Evolutionary conservation across 2,329 filamentous ascomycete species (phyloP).

Genomic region (Hypoxylon sp.): DNA sequence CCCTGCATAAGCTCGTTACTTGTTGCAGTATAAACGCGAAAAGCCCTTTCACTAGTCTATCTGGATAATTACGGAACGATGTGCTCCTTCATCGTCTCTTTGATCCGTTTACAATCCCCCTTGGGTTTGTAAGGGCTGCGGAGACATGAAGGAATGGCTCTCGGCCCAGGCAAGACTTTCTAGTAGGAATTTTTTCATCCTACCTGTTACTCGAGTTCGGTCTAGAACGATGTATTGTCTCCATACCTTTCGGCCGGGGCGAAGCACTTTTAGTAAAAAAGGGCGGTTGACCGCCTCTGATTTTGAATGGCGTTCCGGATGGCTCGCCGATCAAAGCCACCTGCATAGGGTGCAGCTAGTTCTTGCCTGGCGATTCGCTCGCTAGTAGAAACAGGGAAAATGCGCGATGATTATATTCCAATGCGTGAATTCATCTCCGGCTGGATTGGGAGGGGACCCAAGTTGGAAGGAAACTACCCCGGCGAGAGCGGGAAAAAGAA

Average conservation of each 20-base stretch:
- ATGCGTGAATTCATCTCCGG: slow-evolving; percentile 33
- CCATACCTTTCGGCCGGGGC: slow-evolving; percentile 17
- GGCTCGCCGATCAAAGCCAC: slow-evolving; percentile 44
- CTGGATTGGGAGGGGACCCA: slow-evolving; percentile 17
- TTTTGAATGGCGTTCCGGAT: slow-evolving; percentile 38
- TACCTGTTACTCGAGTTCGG: not conserved
- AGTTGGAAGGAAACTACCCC: slow-evolving; percentile 21
- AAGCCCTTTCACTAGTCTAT: not conserved
- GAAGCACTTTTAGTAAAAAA: slow-evolving; percentile 21
- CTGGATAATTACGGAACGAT: not conserved
- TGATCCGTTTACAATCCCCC: not conserved
- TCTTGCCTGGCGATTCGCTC: slow-evolving; percentile 12
- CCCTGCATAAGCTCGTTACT: not conserved
- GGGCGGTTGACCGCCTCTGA: slow-evolving; percentile 30
- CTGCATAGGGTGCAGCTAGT: slow-evolving; percentile 33
- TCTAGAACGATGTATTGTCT: slow-evolving; percentile 27
- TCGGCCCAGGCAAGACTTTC: not conserved
- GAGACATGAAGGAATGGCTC: not conserved
- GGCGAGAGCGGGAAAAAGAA: slow-evolving; percentile 38
- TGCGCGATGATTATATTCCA: slow-evolving; percentile 20
- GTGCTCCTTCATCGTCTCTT: not conserved
- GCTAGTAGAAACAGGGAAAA: slow-evolving; percentile 16
- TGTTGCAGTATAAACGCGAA: not conserved
- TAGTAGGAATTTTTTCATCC: slow-evolving; percentile 5
- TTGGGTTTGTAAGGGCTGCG: not conserved